Percentiles rank a stretch among this genome's conserved stretches.
phyloP scores from a whole-genome alignment of 2,329 filamentous ascomycete species.

The Alternaria sp. region DNA sequence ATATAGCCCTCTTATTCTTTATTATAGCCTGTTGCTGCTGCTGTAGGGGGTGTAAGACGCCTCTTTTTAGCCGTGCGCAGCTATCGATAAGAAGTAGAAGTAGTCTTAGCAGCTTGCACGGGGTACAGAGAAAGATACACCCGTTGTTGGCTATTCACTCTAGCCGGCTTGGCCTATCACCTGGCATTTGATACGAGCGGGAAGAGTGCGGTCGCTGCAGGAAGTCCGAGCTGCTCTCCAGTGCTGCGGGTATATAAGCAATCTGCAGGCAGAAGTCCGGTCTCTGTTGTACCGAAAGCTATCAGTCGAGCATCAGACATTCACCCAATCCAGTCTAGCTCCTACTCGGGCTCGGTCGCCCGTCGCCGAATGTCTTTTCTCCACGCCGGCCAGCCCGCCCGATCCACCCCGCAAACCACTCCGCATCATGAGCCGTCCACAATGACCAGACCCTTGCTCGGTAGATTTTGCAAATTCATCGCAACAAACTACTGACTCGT shows the following conservation, averaged over 20 bases:
- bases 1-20: no score
- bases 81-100: no score
- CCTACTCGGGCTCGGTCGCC: not conserved
- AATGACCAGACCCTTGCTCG: not conserved
- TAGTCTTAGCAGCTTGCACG: no score
- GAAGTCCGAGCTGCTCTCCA: not conserved
- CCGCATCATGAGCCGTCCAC: not conserved
- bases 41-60: no score
- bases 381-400: not conserved
- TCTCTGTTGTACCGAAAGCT: not conserved
- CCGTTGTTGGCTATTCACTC: no score
- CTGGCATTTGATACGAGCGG: no score
- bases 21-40: no score
- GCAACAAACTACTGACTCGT: not conserved
- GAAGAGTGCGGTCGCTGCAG: no score
- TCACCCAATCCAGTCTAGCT: not conserved
- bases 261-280: not conserved
- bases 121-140: no score
- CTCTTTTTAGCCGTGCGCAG: no score
- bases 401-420: not conserved
- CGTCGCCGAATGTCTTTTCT: not conserved
- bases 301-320: not conserved
- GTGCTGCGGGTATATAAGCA: not conserved
- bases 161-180: no score
- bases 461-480: not conserved